Conservation (phyloP, 2,329 filamentous ascomycete species). For the Colletotrichum neosansevieriae region DNA sequence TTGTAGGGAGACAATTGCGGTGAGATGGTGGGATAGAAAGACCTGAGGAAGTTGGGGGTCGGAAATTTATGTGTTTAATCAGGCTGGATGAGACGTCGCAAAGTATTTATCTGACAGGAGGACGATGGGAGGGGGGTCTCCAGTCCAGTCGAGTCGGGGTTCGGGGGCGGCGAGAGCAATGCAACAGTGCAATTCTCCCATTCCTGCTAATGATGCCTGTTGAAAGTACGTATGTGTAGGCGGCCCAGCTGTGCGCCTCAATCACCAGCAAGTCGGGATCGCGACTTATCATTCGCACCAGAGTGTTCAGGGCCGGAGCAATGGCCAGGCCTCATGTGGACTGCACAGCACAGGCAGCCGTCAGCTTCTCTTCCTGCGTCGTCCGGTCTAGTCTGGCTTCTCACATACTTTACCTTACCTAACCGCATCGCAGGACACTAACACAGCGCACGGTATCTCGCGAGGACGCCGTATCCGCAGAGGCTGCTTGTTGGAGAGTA, state of each 20-base stretch:
- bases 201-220: background rate
- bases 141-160: background rate
- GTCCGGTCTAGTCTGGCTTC: background rate
- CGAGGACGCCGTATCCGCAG: conserved; percentile 17
- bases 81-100: conserved; percentile 36
- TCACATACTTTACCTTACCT: background rate
- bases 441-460: conserved; percentile 19
- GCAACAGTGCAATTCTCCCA: background rate
- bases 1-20: too few species aligned
- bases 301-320: background rate
- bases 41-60: background rate
- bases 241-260: conserved; percentile 19
- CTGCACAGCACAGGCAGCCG: conserved; percentile 29
- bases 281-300: conserved; percentile 9
- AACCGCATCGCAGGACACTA: conserved; percentile 3
- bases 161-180: conserved; percentile 16
- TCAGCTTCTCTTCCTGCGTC: conserved; percentile 16
- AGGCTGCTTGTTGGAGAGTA: background rate
- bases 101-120: conserved; percentile 34
- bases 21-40: background rate
- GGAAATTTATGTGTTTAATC: conserved; percentile 15
- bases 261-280: conserved; percentile 23
- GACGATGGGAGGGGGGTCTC: background rate
- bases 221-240: background rate
- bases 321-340: background rate